These are phyloP conservation scores for Acarospora socialis DNA, from an alignment of 2,329 filamentous ascomycete genomes.

Conservation along the genomic window DNA sequence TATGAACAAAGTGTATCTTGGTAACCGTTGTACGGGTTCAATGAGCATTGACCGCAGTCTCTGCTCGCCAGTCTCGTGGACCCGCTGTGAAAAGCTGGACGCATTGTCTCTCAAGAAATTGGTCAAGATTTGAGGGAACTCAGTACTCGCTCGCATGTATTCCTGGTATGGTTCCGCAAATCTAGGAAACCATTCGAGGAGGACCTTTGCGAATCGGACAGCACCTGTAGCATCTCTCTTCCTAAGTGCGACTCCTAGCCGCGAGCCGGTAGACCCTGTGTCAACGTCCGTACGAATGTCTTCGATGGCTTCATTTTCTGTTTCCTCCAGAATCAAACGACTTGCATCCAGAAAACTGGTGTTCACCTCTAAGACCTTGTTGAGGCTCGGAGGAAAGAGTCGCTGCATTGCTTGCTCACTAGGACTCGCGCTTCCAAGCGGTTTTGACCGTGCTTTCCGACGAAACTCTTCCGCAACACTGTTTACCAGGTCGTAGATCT, in stretches of 20 bases:
- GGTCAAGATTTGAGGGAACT: conserved; percentile 70
- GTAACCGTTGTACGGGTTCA: conserved; percentile 86
- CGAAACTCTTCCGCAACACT: conserved; percentile 70
- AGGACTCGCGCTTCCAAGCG: conserved; percentile 47
- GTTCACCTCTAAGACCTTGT: conserved; percentile 70
- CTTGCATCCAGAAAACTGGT: conserved; percentile 65
- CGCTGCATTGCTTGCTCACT: conserved; percentile 56
- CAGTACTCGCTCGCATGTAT: conserved; percentile 81
- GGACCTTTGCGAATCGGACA: conserved; percentile 60
- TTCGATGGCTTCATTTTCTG: conserved; percentile 62
- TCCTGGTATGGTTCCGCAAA: conserved; percentile 86
- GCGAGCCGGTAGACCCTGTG: conserved; percentile 28
- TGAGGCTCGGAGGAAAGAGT: conserved; percentile 68
- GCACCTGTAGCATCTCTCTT: conserved; percentile 63
- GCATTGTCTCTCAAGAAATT: conserved; percentile 60
- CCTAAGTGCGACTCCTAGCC: conserved; percentile 31
- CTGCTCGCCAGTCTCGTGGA: conserved; percentile 79
- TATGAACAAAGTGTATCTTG: conserved; percentile 89
- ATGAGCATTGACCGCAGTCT: conserved; percentile 81
- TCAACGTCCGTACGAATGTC: conserved; percentile 46
- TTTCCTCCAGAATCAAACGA: conserved; percentile 62
- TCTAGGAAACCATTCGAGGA: conserved; percentile 83
- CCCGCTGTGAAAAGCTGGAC: conserved; percentile 67
- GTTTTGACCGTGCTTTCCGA: conserved; percentile 40
- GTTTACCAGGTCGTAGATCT: conserved; percentile 70